A percentile compares a stretch with the other conserved stretches of the same genome.
These are phyloP conservation scores for Pontederia paniculata DNA, from an alignment of 176 grass and related monocot species.

Conservation along the genomic window DNA sequence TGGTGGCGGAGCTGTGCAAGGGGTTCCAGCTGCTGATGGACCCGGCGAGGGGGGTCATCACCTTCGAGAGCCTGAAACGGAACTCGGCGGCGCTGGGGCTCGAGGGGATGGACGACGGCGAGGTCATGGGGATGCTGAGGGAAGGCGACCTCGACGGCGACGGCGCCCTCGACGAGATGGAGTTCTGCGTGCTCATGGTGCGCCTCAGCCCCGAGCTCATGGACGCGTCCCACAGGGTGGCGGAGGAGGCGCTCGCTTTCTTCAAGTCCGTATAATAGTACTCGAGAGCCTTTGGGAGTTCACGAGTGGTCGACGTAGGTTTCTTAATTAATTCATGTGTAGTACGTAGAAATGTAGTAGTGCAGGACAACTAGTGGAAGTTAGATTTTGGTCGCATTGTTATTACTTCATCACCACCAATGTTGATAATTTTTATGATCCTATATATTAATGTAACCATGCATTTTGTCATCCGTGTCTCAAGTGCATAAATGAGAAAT, in stretches of 20 bases:
- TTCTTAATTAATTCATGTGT: no score
- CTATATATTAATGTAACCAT: no score
- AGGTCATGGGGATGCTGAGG: slow-evolving; percentile 52
- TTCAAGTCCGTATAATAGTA: background rate
- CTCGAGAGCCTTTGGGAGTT: no score
- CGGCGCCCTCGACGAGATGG: slow-evolving; percentile 54
- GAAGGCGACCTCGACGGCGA: slow-evolving; percentile 77
- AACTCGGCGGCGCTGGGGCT: slow-evolving; percentile 47
- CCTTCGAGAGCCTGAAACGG: slow-evolving; percentile 61
- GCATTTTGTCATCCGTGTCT: no score
- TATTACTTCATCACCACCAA: no score
- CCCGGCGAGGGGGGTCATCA: slow-evolving; percentile 41
- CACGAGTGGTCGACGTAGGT: no score
- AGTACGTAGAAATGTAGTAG: no score
- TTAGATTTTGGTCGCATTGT: no score
- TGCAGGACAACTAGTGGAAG: no score
- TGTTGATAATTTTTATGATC: no score
- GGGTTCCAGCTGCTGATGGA: slow-evolving; percentile 92
- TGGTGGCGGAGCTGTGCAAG: slow-evolving; percentile 87
- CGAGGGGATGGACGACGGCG: slow-evolving; percentile 31
- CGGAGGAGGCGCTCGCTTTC: background rate
- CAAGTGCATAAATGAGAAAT: no score
- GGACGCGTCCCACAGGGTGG: slow-evolving; percentile 12
- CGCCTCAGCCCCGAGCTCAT: slow-evolving; percentile 75
- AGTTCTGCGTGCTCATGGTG: slow-evolving; percentile 91